phyloP scores from a whole-genome alignment of 768 basidiomycete species.

The Tricholoma matsutake region DNA sequence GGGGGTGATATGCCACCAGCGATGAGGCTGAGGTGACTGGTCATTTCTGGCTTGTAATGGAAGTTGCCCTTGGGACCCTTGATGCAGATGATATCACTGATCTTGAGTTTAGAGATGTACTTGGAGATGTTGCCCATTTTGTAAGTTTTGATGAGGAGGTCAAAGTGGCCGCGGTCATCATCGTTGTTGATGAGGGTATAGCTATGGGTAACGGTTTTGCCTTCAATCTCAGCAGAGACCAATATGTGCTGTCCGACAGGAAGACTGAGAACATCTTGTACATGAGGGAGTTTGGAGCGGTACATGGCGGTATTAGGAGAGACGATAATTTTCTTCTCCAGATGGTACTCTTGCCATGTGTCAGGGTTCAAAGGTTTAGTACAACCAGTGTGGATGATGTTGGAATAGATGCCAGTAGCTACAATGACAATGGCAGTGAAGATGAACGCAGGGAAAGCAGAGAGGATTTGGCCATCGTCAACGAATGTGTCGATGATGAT shows the following conservation, averaged over 20 bases:
- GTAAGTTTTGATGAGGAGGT: slow-evolving; percentile 97
- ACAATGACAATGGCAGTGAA: slow-evolving; percentile 49
- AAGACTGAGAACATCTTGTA: slow-evolving; percentile 80
- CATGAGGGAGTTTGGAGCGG: slow-evolving; percentile 80
- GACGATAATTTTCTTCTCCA: slow-evolving; percentile 75
- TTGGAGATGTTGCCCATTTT: slow-evolving; percentile 97
- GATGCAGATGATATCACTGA: slow-evolving; percentile 85
- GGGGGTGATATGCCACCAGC: slow-evolving; percentile 97
- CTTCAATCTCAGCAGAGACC: slow-evolving; percentile 84
- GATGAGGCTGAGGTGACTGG: slow-evolving; percentile 91
- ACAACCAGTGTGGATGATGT: slow-evolving; percentile 47
- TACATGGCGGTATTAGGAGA: slow-evolving; percentile 99
- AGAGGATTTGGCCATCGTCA: no score
- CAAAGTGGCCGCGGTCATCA: slow-evolving; percentile 90
- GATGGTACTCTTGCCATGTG: slow-evolving; percentile 79
- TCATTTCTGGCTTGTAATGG: slow-evolving; percentile 70
- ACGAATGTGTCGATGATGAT: no score
- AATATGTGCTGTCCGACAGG: slow-evolving; percentile 97
- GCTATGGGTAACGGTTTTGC: slow-evolving; percentile 85
- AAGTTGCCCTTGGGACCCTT: slow-evolving; percentile 98
- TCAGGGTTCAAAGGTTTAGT: slow-evolving; percentile 67
- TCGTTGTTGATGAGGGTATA: slow-evolving; percentile 97
- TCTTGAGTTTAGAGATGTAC: slow-evolving; percentile 74
- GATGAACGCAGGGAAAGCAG: slow-evolving; percentile 45
- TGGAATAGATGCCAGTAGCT: slow-evolving; percentile 50